Percentiles rank a stretch among this genome's conserved stretches.
These are phyloP conservation scores for Rhizopogon sp. DNA, from an alignment of 768 basidiomycete species.

Conservation along the genomic window DNA sequence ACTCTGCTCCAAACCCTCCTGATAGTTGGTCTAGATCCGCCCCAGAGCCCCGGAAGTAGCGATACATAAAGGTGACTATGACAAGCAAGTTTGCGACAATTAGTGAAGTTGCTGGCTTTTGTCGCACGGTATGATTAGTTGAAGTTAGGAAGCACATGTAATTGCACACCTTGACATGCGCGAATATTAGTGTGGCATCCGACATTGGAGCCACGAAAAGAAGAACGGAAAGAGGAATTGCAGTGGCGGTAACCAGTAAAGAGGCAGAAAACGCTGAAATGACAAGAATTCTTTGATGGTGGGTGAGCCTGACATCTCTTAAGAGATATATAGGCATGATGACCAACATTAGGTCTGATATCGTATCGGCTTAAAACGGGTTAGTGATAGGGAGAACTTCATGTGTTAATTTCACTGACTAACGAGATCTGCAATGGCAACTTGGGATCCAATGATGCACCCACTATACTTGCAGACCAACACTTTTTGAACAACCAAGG, in stretches of 20 bases:
- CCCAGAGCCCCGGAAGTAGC: not conserved
- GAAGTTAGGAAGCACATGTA: not conserved
- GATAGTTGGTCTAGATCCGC: not conserved
- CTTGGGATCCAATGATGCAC: slow-evolving; percentile 2
- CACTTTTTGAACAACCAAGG: slow-evolving; percentile 15
- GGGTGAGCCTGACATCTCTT: slow-evolving; percentile 11
- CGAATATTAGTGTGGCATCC: slow-evolving; percentile 10
- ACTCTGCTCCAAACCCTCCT: not conserved
- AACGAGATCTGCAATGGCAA: slow-evolving; percentile 18
- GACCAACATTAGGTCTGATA: slow-evolving; percentile 19
- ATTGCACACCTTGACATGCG: slow-evolving; percentile 17
- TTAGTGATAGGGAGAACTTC: not conserved
- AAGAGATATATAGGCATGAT: slow-evolving; percentile 10
- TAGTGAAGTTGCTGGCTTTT: not conserved
- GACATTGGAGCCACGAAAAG: slow-evolving; percentile 7
- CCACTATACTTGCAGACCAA: not conserved
- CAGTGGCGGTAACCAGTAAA: slow-evolving; percentile 14
- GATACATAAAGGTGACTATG: not conserved
- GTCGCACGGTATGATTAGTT: not conserved
- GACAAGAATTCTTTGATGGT: slow-evolving; percentile 15
- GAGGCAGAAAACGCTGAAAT: slow-evolving; percentile 17
- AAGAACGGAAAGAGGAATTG: slow-evolving; percentile 19
- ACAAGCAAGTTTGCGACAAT: not conserved
- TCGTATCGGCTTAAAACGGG: slow-evolving; percentile 13
- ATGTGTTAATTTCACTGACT: slow-evolving; percentile 10